Base-by-base conservation (phyloP, 805 yeast genomes). In the Cyberlindnera samutprakarnensis region DNA sequence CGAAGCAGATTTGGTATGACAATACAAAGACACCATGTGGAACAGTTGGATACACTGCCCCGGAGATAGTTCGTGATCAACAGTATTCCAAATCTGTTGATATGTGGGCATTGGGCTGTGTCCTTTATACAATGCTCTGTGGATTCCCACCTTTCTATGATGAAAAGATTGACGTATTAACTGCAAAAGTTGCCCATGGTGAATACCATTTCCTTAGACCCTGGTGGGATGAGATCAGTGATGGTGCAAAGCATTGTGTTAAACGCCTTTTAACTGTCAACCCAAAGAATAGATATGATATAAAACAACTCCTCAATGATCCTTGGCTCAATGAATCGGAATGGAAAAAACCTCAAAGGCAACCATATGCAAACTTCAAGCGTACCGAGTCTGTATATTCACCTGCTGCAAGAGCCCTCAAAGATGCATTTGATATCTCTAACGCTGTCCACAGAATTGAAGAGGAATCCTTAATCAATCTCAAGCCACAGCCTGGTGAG, bases 201-300 rank as follows among this genome's bases (percentile, higher is more conserved):
- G 78, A 81, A 35, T 83, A 70, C 54, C 70, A 73, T n/a, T 83
- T 81, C 51, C 61, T 83, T 32, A 61, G 70, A 37, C 94, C 94
- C 2, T 83, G 94, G 94, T 83, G 92, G 85, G 92, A 82, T 56
- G 94, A 83, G 51, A 78, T 83, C 22, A 68, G 79, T 31, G 57
- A 53, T 24, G 85, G 76, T 23, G 88, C 87, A 18, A 83, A 81
- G 49, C 69, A 70, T 44, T 68, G 83, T 46, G 83, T 83, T 11
- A 57, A 70, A 4, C 75, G 71, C 46, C 64, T 83, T 54, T 61
- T 83, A 41, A 77, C 78, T 18, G 80, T 79, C 12, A 75, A 83
- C 51, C 88, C 92, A 1, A 62, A 63, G 10, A 68, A 67, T 32
- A 64, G 94, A 46, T 80, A 78, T 42, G 72, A 82, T 3, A 69